Conservation (phyloP, 1,139 yeast genomes). For the Zygosaccharomyces pseudobailii region DNA sequence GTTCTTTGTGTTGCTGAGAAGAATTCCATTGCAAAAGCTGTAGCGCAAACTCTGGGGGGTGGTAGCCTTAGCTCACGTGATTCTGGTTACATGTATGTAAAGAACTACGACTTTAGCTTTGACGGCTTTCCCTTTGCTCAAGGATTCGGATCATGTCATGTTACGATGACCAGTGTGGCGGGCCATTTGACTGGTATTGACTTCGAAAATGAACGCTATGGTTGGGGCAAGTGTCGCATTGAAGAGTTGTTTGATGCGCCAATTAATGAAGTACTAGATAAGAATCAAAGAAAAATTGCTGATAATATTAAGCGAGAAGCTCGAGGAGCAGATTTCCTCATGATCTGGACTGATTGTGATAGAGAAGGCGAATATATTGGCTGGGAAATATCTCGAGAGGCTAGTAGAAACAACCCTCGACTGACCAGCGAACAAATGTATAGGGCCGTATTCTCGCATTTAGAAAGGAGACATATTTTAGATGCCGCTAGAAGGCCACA, state of each 20-base stretch:
- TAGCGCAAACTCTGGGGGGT: constrained; percentile 71
- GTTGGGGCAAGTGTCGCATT: constrained; percentile 70
- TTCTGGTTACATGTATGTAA: constrained; percentile 58
- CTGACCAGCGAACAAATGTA: constrained; percentile 45
- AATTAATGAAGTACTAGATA: constrained; percentile 40
- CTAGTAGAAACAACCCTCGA: constrained; percentile 48
- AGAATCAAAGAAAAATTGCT: constrained; percentile 48
- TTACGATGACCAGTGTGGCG: constrained; percentile 85
- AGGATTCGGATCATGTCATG: constrained; percentile 52
- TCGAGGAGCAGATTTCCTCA: constrained; percentile 51
- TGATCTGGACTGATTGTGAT: constrained; percentile 99
- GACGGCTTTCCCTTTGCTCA: constrained; percentile 43
- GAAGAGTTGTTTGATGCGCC: constrained; percentile 69
- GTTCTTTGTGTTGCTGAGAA: constrained; percentile 96
- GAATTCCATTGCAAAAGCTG: constrained; percentile 89
- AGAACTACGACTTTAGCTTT: constrained; percentile 75
- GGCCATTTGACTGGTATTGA: constrained; percentile 76
- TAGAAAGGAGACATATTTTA: constrained; percentile 68
- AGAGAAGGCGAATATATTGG: constrained; percentile 98
- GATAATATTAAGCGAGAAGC: constrained; percentile 71
- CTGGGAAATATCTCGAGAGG: constrained; percentile 70
- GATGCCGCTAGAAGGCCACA: constrained; percentile 70
- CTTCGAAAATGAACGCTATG: constrained; percentile 48
- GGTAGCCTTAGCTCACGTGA: constrained; percentile 50
- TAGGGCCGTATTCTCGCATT: constrained; percentile 83